phyloP scores from a whole-genome alignment of 768 basidiomycete species.

The Udeniomyces megalosporus region DNA sequence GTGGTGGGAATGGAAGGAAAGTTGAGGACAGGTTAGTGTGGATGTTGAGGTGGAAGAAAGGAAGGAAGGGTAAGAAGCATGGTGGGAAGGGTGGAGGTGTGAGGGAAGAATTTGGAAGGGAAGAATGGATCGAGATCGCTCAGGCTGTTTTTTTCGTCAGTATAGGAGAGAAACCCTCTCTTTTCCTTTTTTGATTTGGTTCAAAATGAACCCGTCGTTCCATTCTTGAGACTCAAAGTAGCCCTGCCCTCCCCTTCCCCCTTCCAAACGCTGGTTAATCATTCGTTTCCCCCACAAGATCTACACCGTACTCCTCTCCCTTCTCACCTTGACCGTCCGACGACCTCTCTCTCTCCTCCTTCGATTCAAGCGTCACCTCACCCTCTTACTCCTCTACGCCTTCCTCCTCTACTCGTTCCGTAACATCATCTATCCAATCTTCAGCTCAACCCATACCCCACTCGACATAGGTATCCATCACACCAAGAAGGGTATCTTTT shows the following conservation, averaged over 20 bases:
- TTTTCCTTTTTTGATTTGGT: no score
- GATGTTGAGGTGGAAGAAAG: constrained; percentile 1
- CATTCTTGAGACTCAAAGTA: no score
- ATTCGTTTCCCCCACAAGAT: neutral
- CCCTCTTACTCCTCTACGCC: neutral
- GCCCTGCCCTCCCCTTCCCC: no score
- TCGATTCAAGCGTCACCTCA: constrained; percentile 1
- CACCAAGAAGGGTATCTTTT: neutral
- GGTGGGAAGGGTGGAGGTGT: neutral
- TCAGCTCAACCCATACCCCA: neutral
- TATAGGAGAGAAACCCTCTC: no score
- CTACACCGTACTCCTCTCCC: constrained; percentile 1
- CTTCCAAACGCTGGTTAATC: neutral
- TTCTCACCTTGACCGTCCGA: neutral
- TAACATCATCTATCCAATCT: constrained; percentile 1
- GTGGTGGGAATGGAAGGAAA: neutral
- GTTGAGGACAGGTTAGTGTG: neutral
- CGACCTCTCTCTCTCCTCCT: neutral
- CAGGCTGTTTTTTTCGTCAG: constrained; percentile 11
- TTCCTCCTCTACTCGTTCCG: constrained; percentile 2
- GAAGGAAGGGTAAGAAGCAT: neutral
- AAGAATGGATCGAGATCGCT: constrained; percentile 10
- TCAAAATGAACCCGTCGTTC: no score
- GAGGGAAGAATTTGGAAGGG: constrained; percentile 7
- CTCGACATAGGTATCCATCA: constrained; percentile 5